Evolutionary conservation across 2,329 filamentous ascomycete genomes (phyloP), one percentile per base, ranked within the genome.

Genomic region (Lizonia empirigonia): DNA sequence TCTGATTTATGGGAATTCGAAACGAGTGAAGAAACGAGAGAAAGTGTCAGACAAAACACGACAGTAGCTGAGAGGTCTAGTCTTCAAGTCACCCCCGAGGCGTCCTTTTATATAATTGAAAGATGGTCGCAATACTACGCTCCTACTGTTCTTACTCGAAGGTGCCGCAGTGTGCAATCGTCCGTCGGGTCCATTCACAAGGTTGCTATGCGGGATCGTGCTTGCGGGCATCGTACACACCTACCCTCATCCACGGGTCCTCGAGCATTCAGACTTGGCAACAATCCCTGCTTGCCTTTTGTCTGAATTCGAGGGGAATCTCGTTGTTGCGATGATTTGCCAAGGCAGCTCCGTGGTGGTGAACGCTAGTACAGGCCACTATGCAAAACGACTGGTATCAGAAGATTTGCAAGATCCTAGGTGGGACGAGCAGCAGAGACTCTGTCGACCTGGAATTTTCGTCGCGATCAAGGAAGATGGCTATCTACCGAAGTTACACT

Each of bases 141-240:
- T 9, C 24, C 18, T 13, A 12, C 41, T 49, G 20, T 5, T 12
- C 10, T 15, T 24, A 41, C 15, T 16, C 18, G 7, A 36, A 40
- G 36, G 30, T 47, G 12, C 20, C 18, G 37, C 42, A 42, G 32
- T 39, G 33, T 56, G 42, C 38, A 37, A 40, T 53, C 26, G 24
- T 40, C 50, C 46, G 52, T 45, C 47, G 47, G 36, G 16, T 38
- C 23, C 39, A 53, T 44, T 50, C 52, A 64, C 58, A 53, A 50
- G 34, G 39, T 60, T 60, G 59, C 60, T 60, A 56, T 41, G 50
- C 56, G 58, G 59, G 40, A 64, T 56, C 39, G 20, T 61, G 56
- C 60, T 56, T 65, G 35, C 39, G 38, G 18, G 13, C 13, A 51
- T 32, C 15, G 35, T 27, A 45, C 27, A 39, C 34, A 44, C 6